These are phyloP conservation scores for Solanum pennellii DNA, from an alignment of 257 asterid species.

Conservation along the genomic window DNA sequence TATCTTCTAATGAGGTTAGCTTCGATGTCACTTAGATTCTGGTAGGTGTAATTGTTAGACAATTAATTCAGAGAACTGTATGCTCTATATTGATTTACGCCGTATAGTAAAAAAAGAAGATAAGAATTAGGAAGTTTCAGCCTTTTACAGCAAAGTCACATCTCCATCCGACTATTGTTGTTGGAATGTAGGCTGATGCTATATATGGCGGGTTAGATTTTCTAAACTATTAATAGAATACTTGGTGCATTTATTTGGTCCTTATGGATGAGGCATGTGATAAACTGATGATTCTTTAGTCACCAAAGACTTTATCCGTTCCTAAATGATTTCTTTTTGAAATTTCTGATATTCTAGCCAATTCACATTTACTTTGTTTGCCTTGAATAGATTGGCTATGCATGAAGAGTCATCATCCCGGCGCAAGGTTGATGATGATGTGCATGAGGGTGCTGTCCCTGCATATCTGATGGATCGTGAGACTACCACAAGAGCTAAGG, in stretches of 20 bases:
- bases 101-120: background rate
- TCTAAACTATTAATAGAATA: background rate
- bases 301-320: background rate
- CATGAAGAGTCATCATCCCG: constrained; percentile 76
- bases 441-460: constrained; percentile 85
- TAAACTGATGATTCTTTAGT: background rate
- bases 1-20: background rate
- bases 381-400: constrained; percentile 55
- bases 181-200: background rate
- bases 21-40: background rate
- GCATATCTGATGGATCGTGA: constrained; percentile 98
- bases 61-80: background rate
- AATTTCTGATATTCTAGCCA: background rate
- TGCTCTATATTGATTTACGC: background rate
- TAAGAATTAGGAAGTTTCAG: background rate
- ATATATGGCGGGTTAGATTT: background rate
- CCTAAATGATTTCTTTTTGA: background rate
- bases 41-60: background rate
- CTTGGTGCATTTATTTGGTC: background rate
- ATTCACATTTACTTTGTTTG: background rate
- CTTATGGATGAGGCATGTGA: background rate
- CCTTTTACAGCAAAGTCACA: background rate
- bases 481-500: constrained; percentile 86
- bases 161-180: background rate
- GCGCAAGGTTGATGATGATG: constrained; percentile 88